Conservation (phyloP, 495 filamentous ascomycete species). For the Aspergillus nanangensis region DNA sequence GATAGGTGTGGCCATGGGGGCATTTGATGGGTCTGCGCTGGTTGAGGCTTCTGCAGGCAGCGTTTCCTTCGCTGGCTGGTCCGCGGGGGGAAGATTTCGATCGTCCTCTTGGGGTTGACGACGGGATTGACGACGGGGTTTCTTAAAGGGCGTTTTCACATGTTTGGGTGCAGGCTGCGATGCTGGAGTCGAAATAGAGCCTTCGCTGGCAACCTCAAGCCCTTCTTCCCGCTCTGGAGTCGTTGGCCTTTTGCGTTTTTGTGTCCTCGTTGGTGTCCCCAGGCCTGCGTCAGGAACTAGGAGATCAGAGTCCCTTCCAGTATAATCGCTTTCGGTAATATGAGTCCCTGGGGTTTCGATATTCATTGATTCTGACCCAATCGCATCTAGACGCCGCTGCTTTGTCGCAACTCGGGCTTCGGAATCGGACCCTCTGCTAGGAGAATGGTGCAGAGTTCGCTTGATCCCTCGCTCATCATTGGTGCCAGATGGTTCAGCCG, state of each 20-base stretch:
- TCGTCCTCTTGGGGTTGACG: no score
- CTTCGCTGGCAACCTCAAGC: no score
- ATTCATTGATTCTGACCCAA: background rate
- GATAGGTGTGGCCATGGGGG: background rate
- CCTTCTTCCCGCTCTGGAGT: slow-evolving; percentile 5
- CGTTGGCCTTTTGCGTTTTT: slow-evolving; percentile 10
- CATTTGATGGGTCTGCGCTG: background rate
- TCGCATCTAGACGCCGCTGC: slow-evolving; percentile 3
- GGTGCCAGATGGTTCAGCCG: background rate
- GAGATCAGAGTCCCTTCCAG: background rate
- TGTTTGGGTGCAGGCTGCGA: no score
- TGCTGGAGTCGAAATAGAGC: no score
- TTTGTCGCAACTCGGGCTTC: slow-evolving; percentile 3
- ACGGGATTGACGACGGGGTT: no score
- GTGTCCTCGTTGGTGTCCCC: background rate
- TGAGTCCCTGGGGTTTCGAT: background rate
- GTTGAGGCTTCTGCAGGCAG: background rate
- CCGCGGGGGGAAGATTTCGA: no score
- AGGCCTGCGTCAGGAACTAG: background rate
- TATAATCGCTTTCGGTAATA: background rate
- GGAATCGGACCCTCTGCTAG: background rate
- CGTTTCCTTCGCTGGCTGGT: background rate
- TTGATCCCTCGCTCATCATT: slow-evolving; percentile 3
- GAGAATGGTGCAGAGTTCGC: slow-evolving; percentile 2
- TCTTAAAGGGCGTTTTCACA: no score